Percentiles rank a stretch among this genome's conserved stretches.
phyloP scores from a whole-genome alignment of 78 protist genomes.

The Chrysochromulina parva region DNA sequence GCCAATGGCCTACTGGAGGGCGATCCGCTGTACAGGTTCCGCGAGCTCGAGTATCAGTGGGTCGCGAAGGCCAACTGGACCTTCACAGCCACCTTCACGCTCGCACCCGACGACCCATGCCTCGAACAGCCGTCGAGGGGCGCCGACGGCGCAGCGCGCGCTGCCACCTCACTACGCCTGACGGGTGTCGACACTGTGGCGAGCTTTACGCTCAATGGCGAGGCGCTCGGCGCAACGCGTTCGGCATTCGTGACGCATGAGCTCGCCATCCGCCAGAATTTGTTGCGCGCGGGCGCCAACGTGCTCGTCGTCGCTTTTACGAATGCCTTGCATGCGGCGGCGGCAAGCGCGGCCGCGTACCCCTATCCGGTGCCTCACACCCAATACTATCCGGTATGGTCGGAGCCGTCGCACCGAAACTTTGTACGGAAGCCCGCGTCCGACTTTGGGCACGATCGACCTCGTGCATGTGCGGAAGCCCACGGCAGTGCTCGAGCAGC shows the following conservation, averaged over 20 bases:
- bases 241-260: background rate
- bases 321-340: background rate
- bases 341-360: background rate
- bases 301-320: background rate
- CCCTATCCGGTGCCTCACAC: constrained; percentile 26
- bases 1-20: background rate
- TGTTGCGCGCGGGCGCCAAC: background rate
- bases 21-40: constrained; percentile 8
- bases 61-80: background rate
- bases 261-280: no score
- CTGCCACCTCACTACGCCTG: background rate
- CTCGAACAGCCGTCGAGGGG: no score
- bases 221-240: background rate
- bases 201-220: background rate
- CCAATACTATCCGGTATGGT: background rate
- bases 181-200: background rate
- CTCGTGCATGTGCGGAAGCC: background rate
- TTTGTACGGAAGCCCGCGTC: constrained; percentile 23
- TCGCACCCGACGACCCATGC: background rate
- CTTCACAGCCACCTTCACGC: background rate
- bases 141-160: no score
- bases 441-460: background rate
- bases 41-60: background rate
- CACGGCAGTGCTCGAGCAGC: no score
- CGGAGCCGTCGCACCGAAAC: constrained; percentile 3